Evolutionary conservation across 1,139 yeast species (phyloP).

Genomic region (Candida smagusa): DNA sequence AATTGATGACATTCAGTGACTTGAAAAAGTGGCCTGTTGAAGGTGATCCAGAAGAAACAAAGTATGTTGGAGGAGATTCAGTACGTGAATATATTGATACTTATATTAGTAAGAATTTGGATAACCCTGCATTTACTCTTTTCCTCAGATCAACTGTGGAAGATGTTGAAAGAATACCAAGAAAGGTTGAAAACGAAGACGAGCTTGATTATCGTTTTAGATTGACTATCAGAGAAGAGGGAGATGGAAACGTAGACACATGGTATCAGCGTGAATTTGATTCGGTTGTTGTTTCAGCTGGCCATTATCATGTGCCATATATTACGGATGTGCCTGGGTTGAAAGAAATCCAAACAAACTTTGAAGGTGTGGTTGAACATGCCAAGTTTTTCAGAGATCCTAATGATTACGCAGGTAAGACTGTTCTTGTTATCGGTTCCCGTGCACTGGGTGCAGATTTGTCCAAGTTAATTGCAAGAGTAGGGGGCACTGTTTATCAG

Average conservation of each 20-base stretch:
- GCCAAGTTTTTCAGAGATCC: slow-evolving; percentile 38
- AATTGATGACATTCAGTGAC: slow-evolving; percentile 44
- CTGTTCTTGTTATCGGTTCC: slow-evolving; percentile 40
- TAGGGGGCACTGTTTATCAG: slow-evolving; percentile 25
- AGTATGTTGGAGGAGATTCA: slow-evolving; percentile 25
- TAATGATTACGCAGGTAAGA: slow-evolving; percentile 25
- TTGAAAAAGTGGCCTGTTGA: slow-evolving; percentile 25
- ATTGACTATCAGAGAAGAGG: slow-evolving; percentile 27
- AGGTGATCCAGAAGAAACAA: slow-evolving; percentile 20
- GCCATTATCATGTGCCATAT: slow-evolving; percentile 52
- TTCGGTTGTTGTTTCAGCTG: slow-evolving; percentile 51
- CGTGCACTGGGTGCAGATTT: slow-evolving; percentile 46
- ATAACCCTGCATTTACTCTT: slow-evolving; percentile 19
- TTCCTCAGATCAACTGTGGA: slow-evolving; percentile 35
- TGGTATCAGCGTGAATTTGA: slow-evolving; percentile 47
- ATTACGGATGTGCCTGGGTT: slow-evolving; percentile 46
- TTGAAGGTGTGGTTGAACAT: slow-evolving; percentile 32
- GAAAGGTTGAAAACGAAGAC: slow-evolving; percentile 8
- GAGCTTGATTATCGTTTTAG: slow-evolving; percentile 23
- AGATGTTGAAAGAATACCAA: slow-evolving; percentile 25
- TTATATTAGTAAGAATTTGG: slow-evolving; percentile 26
- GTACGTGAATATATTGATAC: slow-evolving; percentile 32
- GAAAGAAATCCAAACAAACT: slow-evolving; percentile 23
- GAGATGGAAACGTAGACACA: slow-evolving; percentile 13
- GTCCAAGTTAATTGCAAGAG: slow-evolving; percentile 23